Conservation (phyloP, 2,329 filamentous ascomycete species). For the Pyrenophora graminea region DNA sequence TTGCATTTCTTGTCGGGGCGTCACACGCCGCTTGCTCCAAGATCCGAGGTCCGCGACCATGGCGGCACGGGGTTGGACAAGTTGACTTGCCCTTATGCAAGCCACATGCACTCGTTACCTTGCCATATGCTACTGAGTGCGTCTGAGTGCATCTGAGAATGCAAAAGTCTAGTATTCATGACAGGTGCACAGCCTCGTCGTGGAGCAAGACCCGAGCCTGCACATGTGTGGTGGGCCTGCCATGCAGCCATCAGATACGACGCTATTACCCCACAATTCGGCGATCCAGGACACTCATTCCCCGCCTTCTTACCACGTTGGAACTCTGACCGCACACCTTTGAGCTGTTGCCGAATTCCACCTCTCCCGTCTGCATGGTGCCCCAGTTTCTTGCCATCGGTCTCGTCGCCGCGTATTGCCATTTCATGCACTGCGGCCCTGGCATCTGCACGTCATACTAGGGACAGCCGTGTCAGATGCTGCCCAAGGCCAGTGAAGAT, state of each 20-base stretch:
- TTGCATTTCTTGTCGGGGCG: not conserved
- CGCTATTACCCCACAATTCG: conserved; percentile 47
- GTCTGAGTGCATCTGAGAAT: conserved; percentile 11
- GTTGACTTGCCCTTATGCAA: conserved; percentile 25
- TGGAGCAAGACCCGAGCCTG: conserved; percentile 27
- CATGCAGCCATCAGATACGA: conserved; percentile 26
- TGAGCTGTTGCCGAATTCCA: conserved; percentile 21
- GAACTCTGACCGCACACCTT: conserved; percentile 29
- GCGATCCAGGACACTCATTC: conserved; percentile 34
- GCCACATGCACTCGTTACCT: conserved; percentile 19
- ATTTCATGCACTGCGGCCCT: conserved; percentile 26
- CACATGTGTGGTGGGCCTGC: conserved; percentile 16
- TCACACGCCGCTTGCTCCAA: not conserved
- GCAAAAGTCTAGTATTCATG: conserved; percentile 19
- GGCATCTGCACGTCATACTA: conserved; percentile 27
- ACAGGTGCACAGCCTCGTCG: conserved; percentile 32
- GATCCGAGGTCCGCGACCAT: conserved; percentile 4
- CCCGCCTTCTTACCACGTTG: conserved; percentile 45
- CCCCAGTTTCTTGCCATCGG: conserved; percentile 31
- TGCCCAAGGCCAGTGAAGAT: conserved; percentile 18
- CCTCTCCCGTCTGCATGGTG: conserved; percentile 45
- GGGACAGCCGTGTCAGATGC: conserved; percentile 13
- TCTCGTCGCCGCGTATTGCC: conserved; percentile 16
- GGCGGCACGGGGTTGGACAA: conserved; percentile 27
- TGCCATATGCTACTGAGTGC: conserved; percentile 14